Evolutionary conservation across 306 rosid genomes (phyloP).

Genomic region (Oemleria cerasiformis): DNA sequence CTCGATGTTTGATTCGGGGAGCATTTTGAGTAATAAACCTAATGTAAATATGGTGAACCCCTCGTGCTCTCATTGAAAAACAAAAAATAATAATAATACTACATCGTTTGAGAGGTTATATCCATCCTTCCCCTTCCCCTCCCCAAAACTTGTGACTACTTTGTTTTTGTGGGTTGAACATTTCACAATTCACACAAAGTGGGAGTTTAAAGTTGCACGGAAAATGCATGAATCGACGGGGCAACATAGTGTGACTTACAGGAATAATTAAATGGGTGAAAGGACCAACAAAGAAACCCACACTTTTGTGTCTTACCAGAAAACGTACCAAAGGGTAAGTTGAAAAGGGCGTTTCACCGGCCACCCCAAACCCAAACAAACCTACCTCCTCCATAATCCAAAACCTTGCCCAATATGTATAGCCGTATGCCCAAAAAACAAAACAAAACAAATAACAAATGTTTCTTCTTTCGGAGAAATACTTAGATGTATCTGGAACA

Average conservation of each 20-base stretch:
- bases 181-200: not conserved
- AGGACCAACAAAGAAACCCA: constrained; percentile 31
- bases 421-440: constrained; percentile 10
- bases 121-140: not conserved
- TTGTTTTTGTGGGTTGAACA: too few relatives aligned
- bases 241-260: constrained; percentile 13
- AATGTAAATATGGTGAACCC: too few relatives aligned
- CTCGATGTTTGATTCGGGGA: too few relatives aligned
- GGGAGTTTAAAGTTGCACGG: constrained; percentile 9
- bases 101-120: too few relatives aligned
- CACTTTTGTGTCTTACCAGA: constrained; percentile 30
- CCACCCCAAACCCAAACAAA: constrained; percentile 22
- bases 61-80: too few relatives aligned
- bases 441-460: not conserved
- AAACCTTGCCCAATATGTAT: constrained; percentile 19
- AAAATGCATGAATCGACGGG: constrained; percentile 19
- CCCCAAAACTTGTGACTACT: not conserved
- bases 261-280: constrained; percentile 17
- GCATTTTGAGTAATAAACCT: too few relatives aligned
- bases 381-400: constrained; percentile 8
- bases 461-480: not conserved
- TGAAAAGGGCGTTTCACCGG: constrained; percentile 55
- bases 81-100: too few relatives aligned
- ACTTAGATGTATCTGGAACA: too few relatives aligned
- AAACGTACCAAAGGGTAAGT: constrained; percentile 46